These are phyloP conservation scores for Cystofilobasidium capitatum DNA, from an alignment of 768 basidiomycete species.

Conservation along the genomic window DNA sequence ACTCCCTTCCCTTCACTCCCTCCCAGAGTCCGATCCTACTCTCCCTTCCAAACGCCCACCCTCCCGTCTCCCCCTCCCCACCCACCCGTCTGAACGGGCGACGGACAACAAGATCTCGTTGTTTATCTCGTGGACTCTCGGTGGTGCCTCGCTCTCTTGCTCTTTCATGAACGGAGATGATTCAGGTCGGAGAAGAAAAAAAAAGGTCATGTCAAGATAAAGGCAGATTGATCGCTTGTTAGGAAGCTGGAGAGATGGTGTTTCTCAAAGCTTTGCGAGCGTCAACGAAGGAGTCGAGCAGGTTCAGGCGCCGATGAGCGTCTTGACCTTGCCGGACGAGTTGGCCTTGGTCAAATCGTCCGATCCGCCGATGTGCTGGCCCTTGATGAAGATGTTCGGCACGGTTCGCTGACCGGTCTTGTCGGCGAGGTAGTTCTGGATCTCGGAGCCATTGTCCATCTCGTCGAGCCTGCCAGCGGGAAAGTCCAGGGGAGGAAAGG, in stretches of 20 bases:
- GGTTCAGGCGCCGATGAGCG: conserved; percentile 19
- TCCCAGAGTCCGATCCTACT: neutral
- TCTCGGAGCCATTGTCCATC: conserved; percentile 49
- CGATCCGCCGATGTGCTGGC: conserved; percentile 32
- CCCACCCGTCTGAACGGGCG: too few relatives aligned
- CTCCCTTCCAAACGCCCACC: neutral
- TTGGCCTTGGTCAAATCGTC: conserved; percentile 29
- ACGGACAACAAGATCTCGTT: too few relatives aligned
- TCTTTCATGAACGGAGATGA: too few relatives aligned
- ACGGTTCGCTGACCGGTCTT: conserved; percentile 64
- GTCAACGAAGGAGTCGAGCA: neutral
- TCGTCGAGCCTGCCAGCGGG: conserved; percentile 27
- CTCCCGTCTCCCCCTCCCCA: neutral
- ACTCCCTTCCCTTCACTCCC: neutral
- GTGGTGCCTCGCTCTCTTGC: too few relatives aligned
- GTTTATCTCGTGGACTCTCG: neutral
- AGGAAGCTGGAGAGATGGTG: too few relatives aligned
- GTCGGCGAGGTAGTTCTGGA: conserved; percentile 55
- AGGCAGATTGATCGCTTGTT: too few relatives aligned
- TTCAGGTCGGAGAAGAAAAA: too few relatives aligned
- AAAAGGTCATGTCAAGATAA: too few relatives aligned
- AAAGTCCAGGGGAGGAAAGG: neutral
- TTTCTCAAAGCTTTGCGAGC: too few relatives aligned
- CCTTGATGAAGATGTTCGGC: conserved; percentile 64
- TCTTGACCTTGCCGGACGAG: conserved; percentile 25